Percentiles rank a stretch among this genome's conserved stretches.
Conservation (phyloP, 2,329 filamentous ascomycete genomes). For the Alternaria consortialis region DNA sequence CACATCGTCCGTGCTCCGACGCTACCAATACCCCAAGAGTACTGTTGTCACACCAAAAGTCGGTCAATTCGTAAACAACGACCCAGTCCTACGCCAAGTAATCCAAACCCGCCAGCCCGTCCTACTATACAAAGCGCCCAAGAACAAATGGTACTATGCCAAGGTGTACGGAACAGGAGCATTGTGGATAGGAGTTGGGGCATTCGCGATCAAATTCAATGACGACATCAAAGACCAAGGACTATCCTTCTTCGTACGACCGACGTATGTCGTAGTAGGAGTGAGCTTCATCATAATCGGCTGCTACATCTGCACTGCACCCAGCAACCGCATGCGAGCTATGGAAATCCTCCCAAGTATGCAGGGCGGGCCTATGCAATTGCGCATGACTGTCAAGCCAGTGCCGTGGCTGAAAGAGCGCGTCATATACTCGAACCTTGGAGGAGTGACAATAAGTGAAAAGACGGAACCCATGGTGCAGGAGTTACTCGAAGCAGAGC, state of each 20-base stretch:
- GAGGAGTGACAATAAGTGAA: conserved; percentile 41
- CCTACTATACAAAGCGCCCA: conserved; percentile 45
- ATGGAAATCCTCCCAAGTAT: conserved; percentile 44
- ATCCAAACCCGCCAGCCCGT: conserved; percentile 42
- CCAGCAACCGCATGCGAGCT: conserved; percentile 40
- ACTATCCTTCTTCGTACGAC: conserved; percentile 44
- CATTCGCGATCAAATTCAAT: conserved; percentile 44
- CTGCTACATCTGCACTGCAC: conserved; percentile 43
- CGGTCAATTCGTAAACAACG: conserved; percentile 31
- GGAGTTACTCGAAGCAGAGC: conserved; percentile 44
- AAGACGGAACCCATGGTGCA: conserved; percentile 43
- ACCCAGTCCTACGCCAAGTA: conserved; percentile 48
- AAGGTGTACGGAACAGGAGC: conserved; percentile 41
- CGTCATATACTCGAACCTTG: conserved; percentile 40
- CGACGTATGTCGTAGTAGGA: conserved; percentile 45
- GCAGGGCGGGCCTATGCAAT: conserved; percentile 39
- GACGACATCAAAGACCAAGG: conserved; percentile 42
- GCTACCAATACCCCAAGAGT: conserved; percentile 32
- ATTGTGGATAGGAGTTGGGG: conserved; percentile 37
- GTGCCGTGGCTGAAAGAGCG: conserved; percentile 40
- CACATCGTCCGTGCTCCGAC: conserved; percentile 34
- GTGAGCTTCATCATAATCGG: conserved; percentile 41
- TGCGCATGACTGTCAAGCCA: conserved; percentile 40
- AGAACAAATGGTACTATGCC: conserved; percentile 36
- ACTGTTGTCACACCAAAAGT: conserved; percentile 12